phyloP scores from a whole-genome alignment of 768 basidiomycete species.

The Russula compacta region DNA sequence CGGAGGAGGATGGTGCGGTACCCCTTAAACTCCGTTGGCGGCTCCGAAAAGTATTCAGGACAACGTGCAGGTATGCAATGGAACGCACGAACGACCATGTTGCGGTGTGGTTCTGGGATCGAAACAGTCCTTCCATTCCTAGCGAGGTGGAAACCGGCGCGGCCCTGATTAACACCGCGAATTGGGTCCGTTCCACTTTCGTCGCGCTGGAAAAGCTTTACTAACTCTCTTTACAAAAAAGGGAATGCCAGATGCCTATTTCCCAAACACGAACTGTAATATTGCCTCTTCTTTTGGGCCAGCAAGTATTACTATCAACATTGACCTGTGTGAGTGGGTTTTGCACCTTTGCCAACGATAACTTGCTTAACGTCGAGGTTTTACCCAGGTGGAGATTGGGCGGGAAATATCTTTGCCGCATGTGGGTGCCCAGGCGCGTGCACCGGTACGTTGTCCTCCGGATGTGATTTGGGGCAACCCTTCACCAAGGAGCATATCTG shows the following conservation, averaged over 20 bases:
- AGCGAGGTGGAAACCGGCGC: conserved; percentile 16
- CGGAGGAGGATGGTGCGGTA: conserved; percentile 51
- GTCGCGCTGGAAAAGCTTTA: neutral
- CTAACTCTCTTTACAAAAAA: neutral
- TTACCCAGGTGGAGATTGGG: conserved; percentile 20
- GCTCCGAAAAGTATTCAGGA: neutral
- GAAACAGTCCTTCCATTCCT: conserved; percentile 20
- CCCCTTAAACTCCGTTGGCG: neutral
- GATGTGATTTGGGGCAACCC: neutral
- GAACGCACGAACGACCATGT: conserved; percentile 24
- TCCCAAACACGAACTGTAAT: conserved; percentile 28
- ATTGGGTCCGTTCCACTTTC: conserved; percentile 19
- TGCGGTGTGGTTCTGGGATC: conserved; percentile 32
- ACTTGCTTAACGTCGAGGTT: neutral
- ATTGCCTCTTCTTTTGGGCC: conserved; percentile 26
- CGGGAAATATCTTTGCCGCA: conserved; percentile 13
- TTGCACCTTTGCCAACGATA: neutral
- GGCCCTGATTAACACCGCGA: conserved; percentile 15
- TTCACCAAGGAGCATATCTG: neutral
- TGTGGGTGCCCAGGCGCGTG: conserved; percentile 20
- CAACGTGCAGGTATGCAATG: conserved; percentile 25
- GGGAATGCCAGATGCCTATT: conserved; percentile 21
- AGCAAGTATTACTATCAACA: conserved; percentile 23
- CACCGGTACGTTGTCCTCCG: conserved; percentile 9
- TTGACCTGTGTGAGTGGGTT: conserved; percentile 20